A percentile compares a stretch with the other conserved stretches of the same genome.
Conservation (phyloP, 2,329 filamentous ascomycete species). For the Shiraia bambusicola region DNA sequence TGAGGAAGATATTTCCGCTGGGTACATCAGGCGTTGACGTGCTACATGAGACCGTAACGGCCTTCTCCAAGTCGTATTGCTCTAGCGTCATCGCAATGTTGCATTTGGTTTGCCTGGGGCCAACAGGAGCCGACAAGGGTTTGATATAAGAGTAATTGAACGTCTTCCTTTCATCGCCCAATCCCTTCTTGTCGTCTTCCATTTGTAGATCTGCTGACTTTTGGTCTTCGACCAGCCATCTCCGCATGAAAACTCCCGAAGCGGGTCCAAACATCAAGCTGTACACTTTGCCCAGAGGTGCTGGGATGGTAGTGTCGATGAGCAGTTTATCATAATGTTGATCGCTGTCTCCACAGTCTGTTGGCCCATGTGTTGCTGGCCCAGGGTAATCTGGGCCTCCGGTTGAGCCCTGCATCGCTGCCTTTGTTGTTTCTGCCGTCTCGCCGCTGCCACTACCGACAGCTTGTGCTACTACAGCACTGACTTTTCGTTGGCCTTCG, state of each 20-base stretch:
- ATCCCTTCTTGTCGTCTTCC: constrained; percentile 76
- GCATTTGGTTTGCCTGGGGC: constrained; percentile 92
- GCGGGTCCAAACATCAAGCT: constrained; percentile 80
- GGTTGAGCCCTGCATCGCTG: constrained; percentile 45
- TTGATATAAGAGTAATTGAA: constrained; percentile 88
- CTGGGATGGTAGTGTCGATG: constrained; percentile 81
- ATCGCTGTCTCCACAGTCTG: constrained; percentile 77
- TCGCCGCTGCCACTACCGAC: constrained; percentile 41
- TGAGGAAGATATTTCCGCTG: constrained; percentile 84
- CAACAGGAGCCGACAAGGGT: constrained; percentile 78
- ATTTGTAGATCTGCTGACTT: constrained; percentile 87
- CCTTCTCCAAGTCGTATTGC: constrained; percentile 80
- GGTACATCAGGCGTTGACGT: constrained; percentile 95
- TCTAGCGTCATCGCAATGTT: constrained; percentile 86
- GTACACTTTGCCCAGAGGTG: constrained; percentile 90
- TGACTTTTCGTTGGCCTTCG: constrained; percentile 64
- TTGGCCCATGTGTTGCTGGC: constrained; percentile 76
- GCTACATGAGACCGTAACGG: constrained; percentile 75
- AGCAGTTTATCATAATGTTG: constrained; percentile 82
- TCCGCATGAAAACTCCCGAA: constrained; percentile 79
- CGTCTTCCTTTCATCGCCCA: constrained; percentile 72
- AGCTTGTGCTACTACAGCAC: constrained; percentile 52
- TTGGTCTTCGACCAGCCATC: constrained; percentile 82
- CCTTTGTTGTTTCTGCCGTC: constrained; percentile 40
- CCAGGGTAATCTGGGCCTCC: constrained; percentile 73